Percentiles rank a stretch among this genome's conserved stretches.
phyloP scores from a whole-genome alignment of 129 eudicot genomes.

The Tagetes patula region DNA sequence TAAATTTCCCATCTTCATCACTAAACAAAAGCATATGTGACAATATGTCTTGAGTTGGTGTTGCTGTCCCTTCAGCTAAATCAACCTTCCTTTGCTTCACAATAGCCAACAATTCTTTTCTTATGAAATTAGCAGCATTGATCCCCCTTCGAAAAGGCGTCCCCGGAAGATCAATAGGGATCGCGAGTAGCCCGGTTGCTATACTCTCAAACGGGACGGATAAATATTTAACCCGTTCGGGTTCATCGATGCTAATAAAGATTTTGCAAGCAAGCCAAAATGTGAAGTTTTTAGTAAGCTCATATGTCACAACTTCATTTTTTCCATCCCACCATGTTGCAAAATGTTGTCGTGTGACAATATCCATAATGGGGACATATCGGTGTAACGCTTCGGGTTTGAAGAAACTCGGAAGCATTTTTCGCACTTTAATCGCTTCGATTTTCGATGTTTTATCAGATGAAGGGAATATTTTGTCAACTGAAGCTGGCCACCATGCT shows the following conservation, averaged over 20 bases:
- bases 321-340: conserved; percentile 62
- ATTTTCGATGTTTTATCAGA: conserved; percentile 56
- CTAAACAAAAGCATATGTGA: conserved; percentile 71
- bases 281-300: conserved; percentile 62
- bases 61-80: conserved; percentile 59
- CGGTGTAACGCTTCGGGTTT: conserved; percentile 74
- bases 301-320: conserved; percentile 43
- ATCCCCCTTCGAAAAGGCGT: conserved; percentile 69
- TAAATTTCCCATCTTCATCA: conserved; percentile 66
- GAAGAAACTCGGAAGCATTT: conserved; percentile 67
- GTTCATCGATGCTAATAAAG: conserved; percentile 77
- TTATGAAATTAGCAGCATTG: conserved; percentile 56
- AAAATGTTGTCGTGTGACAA: conserved; percentile 56
- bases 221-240: conserved; percentile 44
- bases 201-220: conserved; percentile 56
- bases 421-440: conserved; percentile 71
- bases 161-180: conserved; percentile 79
- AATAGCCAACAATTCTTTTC: conserved; percentile 47
- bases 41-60: conserved; percentile 77
- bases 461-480: conserved; percentile 74
- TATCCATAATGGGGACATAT: conserved; percentile 68
- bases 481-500: conserved; percentile 88
- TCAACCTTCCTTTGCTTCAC: conserved; percentile 69
- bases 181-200: conserved; percentile 61
- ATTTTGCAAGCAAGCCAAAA: conserved; percentile 74